These are phyloP conservation scores for Penicillium frequentans DNA, from an alignment of 2,329 filamentous ascomycete species.

Conservation along the genomic window DNA sequence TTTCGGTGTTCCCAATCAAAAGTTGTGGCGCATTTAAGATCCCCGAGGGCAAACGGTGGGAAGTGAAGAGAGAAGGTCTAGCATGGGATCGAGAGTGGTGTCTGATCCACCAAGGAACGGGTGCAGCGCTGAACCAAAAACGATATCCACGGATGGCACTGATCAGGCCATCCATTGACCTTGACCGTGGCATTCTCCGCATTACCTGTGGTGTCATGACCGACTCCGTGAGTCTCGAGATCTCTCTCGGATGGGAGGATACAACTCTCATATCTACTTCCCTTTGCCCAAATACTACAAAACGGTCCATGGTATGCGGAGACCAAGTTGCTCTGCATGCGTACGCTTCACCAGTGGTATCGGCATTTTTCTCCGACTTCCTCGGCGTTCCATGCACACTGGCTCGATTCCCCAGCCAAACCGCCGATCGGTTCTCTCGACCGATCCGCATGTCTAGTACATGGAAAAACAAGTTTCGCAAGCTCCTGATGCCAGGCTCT, in stretches of 20 bases:
- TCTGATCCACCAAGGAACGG: slow-evolving; percentile 81
- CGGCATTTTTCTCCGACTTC: slow-evolving; percentile 72
- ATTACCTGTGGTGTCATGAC: slow-evolving; percentile 49
- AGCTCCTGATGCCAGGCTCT: slow-evolving; percentile 50
- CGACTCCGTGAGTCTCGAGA: slow-evolving; percentile 35
- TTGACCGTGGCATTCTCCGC: slow-evolving; percentile 64
- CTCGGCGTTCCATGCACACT: slow-evolving; percentile 79
- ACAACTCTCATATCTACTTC: slow-evolving; percentile 64
- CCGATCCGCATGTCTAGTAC: slow-evolving; percentile 58
- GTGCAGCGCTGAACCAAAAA: slow-evolving; percentile 84
- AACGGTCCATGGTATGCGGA: slow-evolving; percentile 71
- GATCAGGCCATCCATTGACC: slow-evolving; percentile 72
- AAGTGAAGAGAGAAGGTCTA: slow-evolving; percentile 76
- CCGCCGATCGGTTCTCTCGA: slow-evolving; percentile 69
- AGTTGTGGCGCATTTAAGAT: slow-evolving; percentile 81
- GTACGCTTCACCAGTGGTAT: slow-evolving; percentile 67
- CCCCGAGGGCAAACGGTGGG: slow-evolving; percentile 66
- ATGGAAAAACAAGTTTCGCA: slow-evolving; percentile 22
- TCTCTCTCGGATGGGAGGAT: slow-evolving; percentile 35
- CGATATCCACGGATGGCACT: slow-evolving; percentile 84
- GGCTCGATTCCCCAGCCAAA: slow-evolving; percentile 75
- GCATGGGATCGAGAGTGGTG: slow-evolving; percentile 98
- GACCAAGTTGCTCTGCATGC: slow-evolving; percentile 70
- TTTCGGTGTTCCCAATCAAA: slow-evolving; percentile 88
- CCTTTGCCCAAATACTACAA: slow-evolving; percentile 46